Percentiles rank a stretch among this genome's conserved stretches.
phyloP scores from a whole-genome alignment of 2,329 filamentous ascomycete species.

The Talaromyces islandicus region DNA sequence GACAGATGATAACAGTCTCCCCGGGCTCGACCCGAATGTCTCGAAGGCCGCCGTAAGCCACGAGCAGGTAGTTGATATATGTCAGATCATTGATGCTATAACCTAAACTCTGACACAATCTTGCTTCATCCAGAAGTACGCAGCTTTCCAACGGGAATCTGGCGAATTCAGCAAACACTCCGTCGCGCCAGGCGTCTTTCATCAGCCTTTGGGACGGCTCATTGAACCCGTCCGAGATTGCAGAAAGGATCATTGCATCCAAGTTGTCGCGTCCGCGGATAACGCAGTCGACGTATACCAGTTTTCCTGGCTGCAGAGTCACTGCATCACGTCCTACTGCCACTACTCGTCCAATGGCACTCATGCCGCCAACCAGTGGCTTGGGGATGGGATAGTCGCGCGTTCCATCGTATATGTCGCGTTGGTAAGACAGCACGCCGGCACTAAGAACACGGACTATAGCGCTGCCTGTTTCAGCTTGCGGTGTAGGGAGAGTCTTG shows the following conservation, averaged over 20 bases:
- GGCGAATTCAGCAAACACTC: slow-evolving; percentile 30
- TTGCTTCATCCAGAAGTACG: slow-evolving; percentile 26
- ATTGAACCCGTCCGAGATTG: slow-evolving; percentile 22
- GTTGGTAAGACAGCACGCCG: slow-evolving; percentile 34
- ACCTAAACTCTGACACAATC: slow-evolving; percentile 26
- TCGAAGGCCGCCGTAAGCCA: slow-evolving; percentile 43
- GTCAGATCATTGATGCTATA: slow-evolving; percentile 39
- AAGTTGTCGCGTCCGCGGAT: slow-evolving; percentile 35
- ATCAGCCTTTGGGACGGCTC: slow-evolving; percentile 27
- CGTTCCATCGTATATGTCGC: slow-evolving; percentile 36
- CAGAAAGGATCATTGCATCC: slow-evolving; percentile 19
- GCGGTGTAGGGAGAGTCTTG: slow-evolving; percentile 21
- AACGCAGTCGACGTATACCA: slow-evolving; percentile 33
- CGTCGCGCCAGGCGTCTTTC: slow-evolving; percentile 32
- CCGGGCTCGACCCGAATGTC: slow-evolving; percentile 40
- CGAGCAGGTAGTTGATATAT: slow-evolving; percentile 30
- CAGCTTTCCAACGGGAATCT: slow-evolving; percentile 34
- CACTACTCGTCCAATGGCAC: slow-evolving; percentile 31
- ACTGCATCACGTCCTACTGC: slow-evolving; percentile 34
- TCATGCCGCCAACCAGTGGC: slow-evolving; percentile 30
- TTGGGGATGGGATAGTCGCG: slow-evolving; percentile 26
- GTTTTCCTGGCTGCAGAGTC: slow-evolving; percentile 28
- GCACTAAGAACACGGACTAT: slow-evolving; percentile 36
- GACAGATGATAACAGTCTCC: slow-evolving; percentile 45
- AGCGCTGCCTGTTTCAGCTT: slow-evolving; percentile 29